Evolutionary conservation across 1,284 basidiomycete species (phyloP).

Genomic region (Spongiforma sp.): DNA sequence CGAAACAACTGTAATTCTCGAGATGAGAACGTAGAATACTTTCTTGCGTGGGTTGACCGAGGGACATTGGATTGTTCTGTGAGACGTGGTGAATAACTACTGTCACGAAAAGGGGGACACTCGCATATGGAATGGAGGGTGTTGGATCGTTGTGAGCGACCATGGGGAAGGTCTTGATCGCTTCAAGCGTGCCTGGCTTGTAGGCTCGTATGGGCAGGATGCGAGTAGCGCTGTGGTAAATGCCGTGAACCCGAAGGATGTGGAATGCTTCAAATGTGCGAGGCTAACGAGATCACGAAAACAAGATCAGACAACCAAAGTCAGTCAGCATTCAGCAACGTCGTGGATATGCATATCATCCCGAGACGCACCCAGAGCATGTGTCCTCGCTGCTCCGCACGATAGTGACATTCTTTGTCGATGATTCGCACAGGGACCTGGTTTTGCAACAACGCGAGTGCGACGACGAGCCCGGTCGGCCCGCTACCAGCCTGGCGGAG

Average conservation of each 20-base stretch:
- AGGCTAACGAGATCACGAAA: too few relatives aligned
- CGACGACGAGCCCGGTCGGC: too few relatives aligned
- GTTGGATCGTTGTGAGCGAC: too few relatives aligned
- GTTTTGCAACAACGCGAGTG: constrained; percentile 48
- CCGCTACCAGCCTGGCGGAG: too few relatives aligned
- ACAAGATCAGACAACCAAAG: not conserved
- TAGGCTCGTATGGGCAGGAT: constrained; percentile 5
- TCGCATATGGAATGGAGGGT: constrained; percentile 34
- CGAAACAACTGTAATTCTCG: too few relatives aligned
- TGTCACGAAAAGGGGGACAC: not conserved
- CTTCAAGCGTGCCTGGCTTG: too few relatives aligned
- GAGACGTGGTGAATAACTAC: not conserved
- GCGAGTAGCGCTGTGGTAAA: constrained; percentile 8
- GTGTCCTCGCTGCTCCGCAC: constrained; percentile 31
- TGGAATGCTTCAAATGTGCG: constrained; percentile 38
- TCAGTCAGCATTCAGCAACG: not conserved
- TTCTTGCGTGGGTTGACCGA: too few relatives aligned
- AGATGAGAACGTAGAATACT: too few relatives aligned
- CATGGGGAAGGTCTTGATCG: too few relatives aligned
- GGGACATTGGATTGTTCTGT: too few relatives aligned
- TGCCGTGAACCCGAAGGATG: constrained; percentile 28
- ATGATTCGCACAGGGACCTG: too few relatives aligned
- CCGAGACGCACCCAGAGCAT: constrained; percentile 30
- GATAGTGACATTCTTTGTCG: constrained; percentile 33
- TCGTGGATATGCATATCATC: not conserved